phyloP scores from a whole-genome alignment of 163 green algal species.

The Chlorella variabilis region DNA sequence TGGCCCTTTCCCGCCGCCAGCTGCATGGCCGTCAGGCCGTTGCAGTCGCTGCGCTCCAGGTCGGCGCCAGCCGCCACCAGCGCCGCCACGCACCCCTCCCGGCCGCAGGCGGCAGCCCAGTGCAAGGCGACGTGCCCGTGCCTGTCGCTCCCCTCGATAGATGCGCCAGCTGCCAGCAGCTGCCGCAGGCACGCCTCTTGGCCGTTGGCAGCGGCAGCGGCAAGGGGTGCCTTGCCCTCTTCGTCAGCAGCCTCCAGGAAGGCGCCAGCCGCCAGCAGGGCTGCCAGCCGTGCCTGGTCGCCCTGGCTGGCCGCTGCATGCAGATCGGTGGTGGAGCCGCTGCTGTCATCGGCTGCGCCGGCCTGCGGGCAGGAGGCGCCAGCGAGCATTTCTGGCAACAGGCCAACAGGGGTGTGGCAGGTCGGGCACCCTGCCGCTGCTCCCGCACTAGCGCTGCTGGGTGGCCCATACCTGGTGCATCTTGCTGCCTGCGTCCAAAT shows the following conservation, averaged over 20 bases:
- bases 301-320: neutral
- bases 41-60: neutral
- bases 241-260: neutral
- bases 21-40: neutral
- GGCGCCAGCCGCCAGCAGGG: neutral
- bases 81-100: neutral
- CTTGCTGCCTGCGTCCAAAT: no score
- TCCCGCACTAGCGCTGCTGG: no score
- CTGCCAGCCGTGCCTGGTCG: neutral
- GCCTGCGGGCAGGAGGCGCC: no score
- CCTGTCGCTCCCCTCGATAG: neutral
- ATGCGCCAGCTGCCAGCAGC: neutral
- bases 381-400: no score
- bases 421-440: no score
- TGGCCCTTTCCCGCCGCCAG: slow-evolving; percentile 2
- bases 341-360: no score
- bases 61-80: neutral
- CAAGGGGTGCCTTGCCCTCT: neutral
- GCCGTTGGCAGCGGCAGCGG: neutral
- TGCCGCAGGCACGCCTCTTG: neutral
- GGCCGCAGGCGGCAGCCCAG: slow-evolving; percentile 1
- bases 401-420: no score
- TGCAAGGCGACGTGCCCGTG: neutral
- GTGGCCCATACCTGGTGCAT: no score
- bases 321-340: neutral